Conservation (phyloP, 2,329 filamentous ascomycete genomes). For the Aspergillus cejpii region DNA sequence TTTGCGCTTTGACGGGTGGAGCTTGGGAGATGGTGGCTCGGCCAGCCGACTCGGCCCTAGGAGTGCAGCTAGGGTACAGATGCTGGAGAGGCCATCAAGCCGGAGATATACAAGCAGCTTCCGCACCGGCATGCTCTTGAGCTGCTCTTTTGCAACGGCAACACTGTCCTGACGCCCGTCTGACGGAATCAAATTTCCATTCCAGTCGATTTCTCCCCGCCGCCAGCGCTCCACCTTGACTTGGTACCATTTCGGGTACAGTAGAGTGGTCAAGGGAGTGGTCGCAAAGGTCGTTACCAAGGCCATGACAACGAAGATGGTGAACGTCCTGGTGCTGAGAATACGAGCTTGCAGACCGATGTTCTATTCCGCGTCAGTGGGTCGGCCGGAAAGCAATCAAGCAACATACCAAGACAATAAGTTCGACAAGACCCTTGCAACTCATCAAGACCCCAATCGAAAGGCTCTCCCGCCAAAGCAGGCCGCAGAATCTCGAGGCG, state of each 20-base stretch:
- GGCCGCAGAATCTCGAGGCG: constrained; percentile 65
- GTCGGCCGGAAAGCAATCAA: not conserved
- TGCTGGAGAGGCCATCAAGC: constrained; percentile 72
- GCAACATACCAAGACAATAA: constrained; percentile 75
- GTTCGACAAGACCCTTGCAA: constrained; percentile 88
- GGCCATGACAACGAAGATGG: constrained; percentile 93
- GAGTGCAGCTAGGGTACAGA: constrained; percentile 76
- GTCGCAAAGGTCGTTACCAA: constrained; percentile 78
- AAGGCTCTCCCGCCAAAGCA: constrained; percentile 85
- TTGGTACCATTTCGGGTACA: constrained; percentile 75
- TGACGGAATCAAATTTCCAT: constrained; percentile 49
- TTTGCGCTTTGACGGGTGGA: constrained; percentile 29
- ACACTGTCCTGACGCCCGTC: constrained; percentile 41
- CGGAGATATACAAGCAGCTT: constrained; percentile 74
- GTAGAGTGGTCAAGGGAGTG: constrained; percentile 63
- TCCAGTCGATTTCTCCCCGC: constrained; percentile 86
- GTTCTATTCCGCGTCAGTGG: constrained; percentile 45
- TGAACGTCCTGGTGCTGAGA: constrained; percentile 73
- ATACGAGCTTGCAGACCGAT: constrained; percentile 81
- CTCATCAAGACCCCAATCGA: constrained; percentile 89
- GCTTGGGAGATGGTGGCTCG: constrained; percentile 26
- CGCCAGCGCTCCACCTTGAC: constrained; percentile 68
- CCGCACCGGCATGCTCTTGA: constrained; percentile 49
- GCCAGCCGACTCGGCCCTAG: constrained; percentile 53
- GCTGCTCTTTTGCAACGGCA: constrained; percentile 44